Evolutionary conservation across 768 basidiomycete species (phyloP), one percentile per base, ranked within the genome.

Genomic region (Clavulina sp.): DNA sequence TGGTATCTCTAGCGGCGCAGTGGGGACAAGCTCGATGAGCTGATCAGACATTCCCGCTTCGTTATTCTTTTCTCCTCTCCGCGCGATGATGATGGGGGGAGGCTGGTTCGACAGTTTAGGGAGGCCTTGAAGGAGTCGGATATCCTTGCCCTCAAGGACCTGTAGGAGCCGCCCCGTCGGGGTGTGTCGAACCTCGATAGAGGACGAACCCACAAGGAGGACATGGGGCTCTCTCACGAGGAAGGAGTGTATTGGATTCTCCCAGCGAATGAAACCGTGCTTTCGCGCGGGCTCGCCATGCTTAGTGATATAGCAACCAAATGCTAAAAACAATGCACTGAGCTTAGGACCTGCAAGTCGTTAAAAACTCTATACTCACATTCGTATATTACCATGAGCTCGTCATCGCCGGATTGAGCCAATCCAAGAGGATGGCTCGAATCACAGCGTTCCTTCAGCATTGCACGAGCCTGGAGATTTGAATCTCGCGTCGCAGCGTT

Each of bases 271-370:
- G 61, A 75, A 85, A 0, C 73, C 71, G 3, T 67, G 70, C 36
- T 41, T 71, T 71, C 82, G 80, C 7, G 67, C 68, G 2, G 83
- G 84, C 1, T 67, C 61, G 2, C 86, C 86, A 55, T 76, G 70
- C 51, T 76, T 79, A 52, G 80, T 74, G 58, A 86, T 75, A 61
- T 81, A 88, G 59, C 76, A 84, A 13, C 85, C 86, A 36, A 86
- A 65, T 28, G 73, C 86, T 87, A 54, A 5, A 31, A 36, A 46
- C 6, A n/a, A 47, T 32, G 29, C 7, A 49, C 48, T 33, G 50
- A 29, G 9, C 19, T 41, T 21, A 48, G 4, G 4, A 18, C 23
- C 40, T 24, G 44, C 28, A 28, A 3, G 31, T 9, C 26, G 24
- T 16, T 48, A 40, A 31, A 31, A 34, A 13, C 47, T n/a, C n/a